Evolutionary conservation across 768 basidiomycete genomes (phyloP).

Genomic region (Mycena crocata): DNA sequence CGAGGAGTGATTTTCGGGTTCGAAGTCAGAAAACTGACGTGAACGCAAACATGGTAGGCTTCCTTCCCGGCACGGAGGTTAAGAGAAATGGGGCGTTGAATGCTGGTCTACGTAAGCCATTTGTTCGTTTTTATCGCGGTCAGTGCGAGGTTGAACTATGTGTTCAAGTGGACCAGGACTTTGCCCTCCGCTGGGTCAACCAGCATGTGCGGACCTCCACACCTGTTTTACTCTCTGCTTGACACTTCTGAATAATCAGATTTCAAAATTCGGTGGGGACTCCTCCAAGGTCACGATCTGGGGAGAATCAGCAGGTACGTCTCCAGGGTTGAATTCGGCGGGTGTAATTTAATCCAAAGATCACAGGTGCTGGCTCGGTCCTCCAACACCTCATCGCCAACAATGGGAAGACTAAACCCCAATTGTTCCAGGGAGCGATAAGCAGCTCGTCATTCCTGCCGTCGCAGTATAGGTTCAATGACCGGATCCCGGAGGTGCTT

Average conservation of each 20-base stretch:
- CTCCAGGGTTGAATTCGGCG: background rate
- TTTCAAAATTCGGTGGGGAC: slow-evolving; percentile 42
- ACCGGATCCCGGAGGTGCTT: slow-evolving; percentile 34
- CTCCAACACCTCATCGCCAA: slow-evolving; percentile 47
- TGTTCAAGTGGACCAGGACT: slow-evolving; percentile 61
- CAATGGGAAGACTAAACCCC: slow-evolving; percentile 43
- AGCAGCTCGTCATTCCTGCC: slow-evolving; percentile 45
- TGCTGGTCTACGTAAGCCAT: slow-evolving; percentile 57
- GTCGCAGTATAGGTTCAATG: slow-evolving; percentile 44
- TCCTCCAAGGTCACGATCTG: slow-evolving; percentile 54
- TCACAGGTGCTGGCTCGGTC: slow-evolving; percentile 47
- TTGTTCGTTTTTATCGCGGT: background rate
- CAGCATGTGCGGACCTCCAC: slow-evolving; percentile 44
- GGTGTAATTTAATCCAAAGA: background rate
- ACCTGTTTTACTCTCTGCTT: background rate
- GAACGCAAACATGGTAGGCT: slow-evolving; percentile 41
- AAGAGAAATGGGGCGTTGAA: slow-evolving; percentile 58
- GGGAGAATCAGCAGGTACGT: slow-evolving; percentile 54
- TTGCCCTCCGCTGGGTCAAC: slow-evolving; percentile 57
- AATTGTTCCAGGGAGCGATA: slow-evolving; percentile 40
- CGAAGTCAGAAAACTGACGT: no score
- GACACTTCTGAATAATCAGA: background rate
- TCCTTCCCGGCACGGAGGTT: slow-evolving; percentile 56
- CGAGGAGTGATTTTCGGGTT: background rate
- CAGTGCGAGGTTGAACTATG: background rate